Percentiles rank a stretch among this genome's conserved stretches.
These are phyloP conservation scores for Gryganskiella cystojenkinii DNA, from an alignment of 192 early-diverging fungal species.

Conservation along the genomic window DNA sequence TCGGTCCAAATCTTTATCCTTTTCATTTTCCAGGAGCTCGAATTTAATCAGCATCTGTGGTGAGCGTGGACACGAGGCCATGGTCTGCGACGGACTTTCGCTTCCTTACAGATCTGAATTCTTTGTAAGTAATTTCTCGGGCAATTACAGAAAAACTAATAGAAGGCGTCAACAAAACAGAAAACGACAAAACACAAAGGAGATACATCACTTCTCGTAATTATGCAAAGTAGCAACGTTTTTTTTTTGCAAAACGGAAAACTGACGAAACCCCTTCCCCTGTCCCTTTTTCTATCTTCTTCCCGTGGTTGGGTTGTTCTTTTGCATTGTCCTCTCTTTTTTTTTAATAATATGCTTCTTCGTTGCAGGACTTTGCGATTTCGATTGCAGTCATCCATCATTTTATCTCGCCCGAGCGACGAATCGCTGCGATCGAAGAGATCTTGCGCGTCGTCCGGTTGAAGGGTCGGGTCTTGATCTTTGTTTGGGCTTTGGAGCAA, in stretches of 20 bases:
- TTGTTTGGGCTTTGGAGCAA: constrained; percentile 99
- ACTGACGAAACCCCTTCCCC: not conserved
- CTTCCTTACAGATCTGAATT: constrained; percentile 76
- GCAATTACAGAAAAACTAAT: not conserved
- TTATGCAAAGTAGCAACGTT: not conserved
- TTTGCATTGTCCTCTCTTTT: too few species aligned
- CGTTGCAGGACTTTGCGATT: constrained; percentile 95
- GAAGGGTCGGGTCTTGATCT: constrained; percentile 81
- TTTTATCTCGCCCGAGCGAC: constrained; percentile 81
- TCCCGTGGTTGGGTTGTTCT: too few species aligned
- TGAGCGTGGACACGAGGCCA: constrained; percentile 79
- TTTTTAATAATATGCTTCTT: not conserved
- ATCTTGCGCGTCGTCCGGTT: constrained; percentile 78
- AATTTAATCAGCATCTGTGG: constrained; percentile 81
- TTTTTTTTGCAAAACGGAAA: too few species aligned
- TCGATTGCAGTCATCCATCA: constrained; percentile 98
- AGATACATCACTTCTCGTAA: constrained; percentile 4
- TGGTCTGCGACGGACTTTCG: constrained; percentile 83
- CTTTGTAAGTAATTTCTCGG: constrained; percentile 69
- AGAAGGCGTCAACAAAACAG: too few species aligned
- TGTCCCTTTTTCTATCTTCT: too few species aligned
- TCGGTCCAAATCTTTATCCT: too few species aligned
- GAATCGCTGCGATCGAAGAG: constrained; percentile 80
- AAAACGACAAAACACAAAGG: too few species aligned
- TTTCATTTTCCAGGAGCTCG: constrained; percentile 64